Base-by-base conservation (phyloP, 139 green algal species). In the Coelastrella sp. region DNA sequence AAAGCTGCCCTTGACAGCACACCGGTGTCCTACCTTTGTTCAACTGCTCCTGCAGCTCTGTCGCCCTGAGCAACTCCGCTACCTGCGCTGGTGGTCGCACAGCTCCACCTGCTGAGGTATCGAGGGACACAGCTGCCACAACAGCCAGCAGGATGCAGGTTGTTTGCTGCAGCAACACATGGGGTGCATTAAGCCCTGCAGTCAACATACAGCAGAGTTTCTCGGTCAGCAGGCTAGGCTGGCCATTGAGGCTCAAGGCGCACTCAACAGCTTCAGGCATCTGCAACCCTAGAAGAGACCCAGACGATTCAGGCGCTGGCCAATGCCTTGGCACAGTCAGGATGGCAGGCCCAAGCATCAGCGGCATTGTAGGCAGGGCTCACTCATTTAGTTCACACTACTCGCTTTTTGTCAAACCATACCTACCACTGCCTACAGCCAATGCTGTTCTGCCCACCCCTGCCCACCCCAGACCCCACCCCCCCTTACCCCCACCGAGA, bases 81-180 rank as follows among this genome's bases (percentile, higher is more conserved):
- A 88, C 16, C 6, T 61, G 22, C 11, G 73, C 85, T 17, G 73
- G 85, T 20, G 22, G 73, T n/a, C 23, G 5, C 2, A 7, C 17
- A 13, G 57, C 20, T 5, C 23, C 85, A 83, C 87, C 19, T 23
- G 58, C 73, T 20, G 32, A 73, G 11, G 22, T 83, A 11, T 47
- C 73, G 20, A 90, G 16, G 4, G 68, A 83, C 7, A 90, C 22
- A 7, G 85, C 85, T 47, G 73, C 73, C 78, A 91, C 76, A 14
- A 73, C 87, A 20, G 76, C 87, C 23, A 94, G 61, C 86, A 93
- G 82, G 71, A 95, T 77, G 2, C 83, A 65, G 61, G 87, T 87
- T 0, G 88, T 87, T 75, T 96, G 94, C 89, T 96, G 92, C 75
- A 78, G 11, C 60, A 85, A 60, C 3, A 54, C 75, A 57, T 90